Conservation (phyloP, 331 rosid genomes). For the Malus hybrid region DNA sequence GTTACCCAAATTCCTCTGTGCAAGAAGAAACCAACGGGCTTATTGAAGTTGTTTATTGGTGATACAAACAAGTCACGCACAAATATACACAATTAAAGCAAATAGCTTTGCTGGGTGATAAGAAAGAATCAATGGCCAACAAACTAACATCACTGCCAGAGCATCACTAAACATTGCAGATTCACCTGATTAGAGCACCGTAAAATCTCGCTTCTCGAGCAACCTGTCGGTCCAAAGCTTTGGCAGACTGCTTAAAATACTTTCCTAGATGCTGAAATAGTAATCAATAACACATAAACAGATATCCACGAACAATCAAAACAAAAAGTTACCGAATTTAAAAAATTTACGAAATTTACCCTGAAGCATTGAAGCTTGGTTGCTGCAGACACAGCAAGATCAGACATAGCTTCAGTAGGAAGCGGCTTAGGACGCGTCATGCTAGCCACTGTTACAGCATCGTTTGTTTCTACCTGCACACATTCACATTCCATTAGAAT, state of each 20-base stretch:
- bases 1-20: not conserved
- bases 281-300: not conserved
- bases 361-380: conserved; percentile 83
- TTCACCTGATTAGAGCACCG: conserved; percentile 84
- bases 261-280: conserved; percentile 72
- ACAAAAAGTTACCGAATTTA: not conserved
- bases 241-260: conserved; percentile 89
- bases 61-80: not conserved
- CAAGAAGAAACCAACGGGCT: not conserved
- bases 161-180: not conserved
- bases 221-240: conserved; percentile 83
- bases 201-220: conserved; percentile 94
- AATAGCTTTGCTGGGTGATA: not conserved
- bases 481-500: not conserved
- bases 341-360: conserved; percentile 20
- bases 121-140: not conserved
- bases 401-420: conserved; percentile 74
- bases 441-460: conserved; percentile 86
- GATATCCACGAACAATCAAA: not conserved
- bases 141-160: not conserved
- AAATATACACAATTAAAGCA: not conserved
- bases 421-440: conserved; percentile 75
- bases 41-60: not conserved
- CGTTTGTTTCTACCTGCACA: conserved; percentile 76
- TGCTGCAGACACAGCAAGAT: conserved; percentile 86